Base-by-base conservation (phyloP, 768 basidiomycete species). In the Leucosporidium scottii region DNA sequence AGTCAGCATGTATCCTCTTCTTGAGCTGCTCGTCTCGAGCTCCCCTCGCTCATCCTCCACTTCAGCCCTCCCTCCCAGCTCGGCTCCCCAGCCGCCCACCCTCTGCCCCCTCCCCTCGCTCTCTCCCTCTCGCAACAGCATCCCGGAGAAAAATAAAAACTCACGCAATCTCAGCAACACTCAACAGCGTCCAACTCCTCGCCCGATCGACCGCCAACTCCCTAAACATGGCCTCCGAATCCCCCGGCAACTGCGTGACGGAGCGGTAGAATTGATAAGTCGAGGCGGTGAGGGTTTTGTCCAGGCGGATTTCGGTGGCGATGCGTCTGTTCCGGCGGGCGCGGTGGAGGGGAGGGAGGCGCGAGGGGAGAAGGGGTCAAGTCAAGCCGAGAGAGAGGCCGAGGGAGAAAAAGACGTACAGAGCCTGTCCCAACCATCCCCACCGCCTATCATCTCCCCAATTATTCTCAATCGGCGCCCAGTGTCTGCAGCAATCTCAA, bases 391-490 rank as follows among this genome's bases (percentile, higher is more conserved):
- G n/a, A n/a, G 39, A 44, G 39, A 3, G 8, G 15, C 8, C 39
- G 39, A 44, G 34, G 34, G 12, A 44, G 39, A 44, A 44, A 17
- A 13, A 44, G 39, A 44, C 39, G 10, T 44, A 44, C 8, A 70
- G 27, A 6, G 65, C 62, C 34, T 59, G 54, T 3, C 65, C 62
- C 9, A 70, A 59, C 65, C 65, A 66, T 10, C 59, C 62, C 69
- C 69, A 70, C 9, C 65, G 28, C 0, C 69, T 31, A 50, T 70
- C 69, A 57, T 66, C 65, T 30, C 69, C 69, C 69, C 69, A 70
- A 23, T 70, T 66, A 49, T 66, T 57, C 62, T 57, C 69, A 28
- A 70, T 66, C 28, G 69, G 61, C 28, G 69, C 65, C 69, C 69
- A 70, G 36, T 70, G 65, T 10, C 67, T 68, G 56, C 18, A 23